Conservation (phyloP, 352 stramenopile species). For the Vaucheria bursata region DNA sequence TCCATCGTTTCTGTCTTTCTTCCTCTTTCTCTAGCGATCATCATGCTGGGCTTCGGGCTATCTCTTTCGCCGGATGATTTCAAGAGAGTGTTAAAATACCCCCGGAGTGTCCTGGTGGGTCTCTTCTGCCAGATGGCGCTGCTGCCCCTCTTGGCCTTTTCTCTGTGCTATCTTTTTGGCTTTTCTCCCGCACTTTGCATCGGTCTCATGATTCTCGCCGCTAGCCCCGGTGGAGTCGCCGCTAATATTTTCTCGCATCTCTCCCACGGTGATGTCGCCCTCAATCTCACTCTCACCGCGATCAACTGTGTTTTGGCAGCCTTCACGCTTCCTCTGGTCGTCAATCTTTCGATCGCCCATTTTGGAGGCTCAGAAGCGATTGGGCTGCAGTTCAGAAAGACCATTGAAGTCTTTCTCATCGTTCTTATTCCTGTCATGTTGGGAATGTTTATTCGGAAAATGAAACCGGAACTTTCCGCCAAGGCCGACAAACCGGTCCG, state of each 20-base stretch:
- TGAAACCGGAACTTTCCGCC: neutral
- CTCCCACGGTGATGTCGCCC: neutral
- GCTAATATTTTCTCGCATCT: conserved; percentile 5
- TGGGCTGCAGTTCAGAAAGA: neutral
- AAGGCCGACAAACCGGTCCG: neutral
- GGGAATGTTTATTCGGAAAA: neutral
- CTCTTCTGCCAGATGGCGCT: neutral
- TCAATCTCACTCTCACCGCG: neutral
- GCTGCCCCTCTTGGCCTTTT: neutral
- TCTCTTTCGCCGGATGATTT: neutral
- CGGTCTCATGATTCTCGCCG: neutral
- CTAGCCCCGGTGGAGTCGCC: neutral
- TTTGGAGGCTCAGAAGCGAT: neutral
- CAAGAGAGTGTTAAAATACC: neutral
- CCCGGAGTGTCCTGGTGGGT: neutral
- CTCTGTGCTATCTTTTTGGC: neutral
- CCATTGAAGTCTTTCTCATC: neutral
- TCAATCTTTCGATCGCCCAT: neutral
- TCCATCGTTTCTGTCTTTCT: neutral
- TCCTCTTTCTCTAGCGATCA: conserved; percentile 2
- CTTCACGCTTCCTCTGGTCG: neutral
- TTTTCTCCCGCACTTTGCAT: neutral
- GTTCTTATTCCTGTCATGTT: neutral
- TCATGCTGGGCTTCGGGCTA: neutral
- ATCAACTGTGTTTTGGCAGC: neutral